Evolutionary conservation across 2,329 filamentous ascomycete genomes (phyloP).

Genomic region (Aureobasidium pullulans): DNA sequence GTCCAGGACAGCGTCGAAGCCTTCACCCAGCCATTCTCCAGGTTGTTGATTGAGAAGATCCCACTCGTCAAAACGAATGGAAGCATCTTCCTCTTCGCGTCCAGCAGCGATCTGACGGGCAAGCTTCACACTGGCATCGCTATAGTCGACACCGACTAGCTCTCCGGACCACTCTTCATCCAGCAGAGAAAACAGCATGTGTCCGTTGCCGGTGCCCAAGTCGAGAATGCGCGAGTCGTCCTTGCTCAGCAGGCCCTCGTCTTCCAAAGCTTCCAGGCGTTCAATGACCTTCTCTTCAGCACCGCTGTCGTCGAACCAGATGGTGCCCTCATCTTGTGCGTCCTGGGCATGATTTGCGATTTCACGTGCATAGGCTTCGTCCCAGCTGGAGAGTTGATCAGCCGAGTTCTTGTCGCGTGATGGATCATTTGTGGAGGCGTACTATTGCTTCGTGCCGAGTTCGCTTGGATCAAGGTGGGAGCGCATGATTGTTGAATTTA

Average conservation of each 20-base stretch:
- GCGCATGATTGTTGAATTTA: conserved; percentile 5
- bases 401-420: conserved; percentile 7
- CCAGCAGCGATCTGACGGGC: conserved; percentile 52
- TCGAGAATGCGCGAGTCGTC: conserved; percentile 62
- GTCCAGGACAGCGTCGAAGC: conserved; percentile 90
- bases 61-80: conserved; percentile 45
- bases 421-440: conserved; percentile 29
- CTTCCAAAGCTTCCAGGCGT: conserved; percentile 50
- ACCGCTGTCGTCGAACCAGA: conserved; percentile 93
- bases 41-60: conserved; percentile 41
- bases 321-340: conserved; percentile 72
- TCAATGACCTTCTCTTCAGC: conserved; percentile 73
- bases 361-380: conserved; percentile 64
- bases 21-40: conserved; percentile 51
- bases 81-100: conserved; percentile 19
- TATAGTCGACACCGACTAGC: conserved; percentile 88
- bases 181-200: conserved; percentile 74
- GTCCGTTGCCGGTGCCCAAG: conserved; percentile 89
- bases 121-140: conserved; percentile 63
- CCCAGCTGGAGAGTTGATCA: conserved; percentile 30
- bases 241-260: conserved; percentile 39
- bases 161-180: conserved; percentile 59
- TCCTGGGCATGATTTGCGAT: conserved; percentile 64
- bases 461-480: conserved; percentile 40
- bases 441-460: conserved; percentile 91